phyloP scores from a whole-genome alignment of 805 yeast genomes.

The Candida chilensis region DNA sequence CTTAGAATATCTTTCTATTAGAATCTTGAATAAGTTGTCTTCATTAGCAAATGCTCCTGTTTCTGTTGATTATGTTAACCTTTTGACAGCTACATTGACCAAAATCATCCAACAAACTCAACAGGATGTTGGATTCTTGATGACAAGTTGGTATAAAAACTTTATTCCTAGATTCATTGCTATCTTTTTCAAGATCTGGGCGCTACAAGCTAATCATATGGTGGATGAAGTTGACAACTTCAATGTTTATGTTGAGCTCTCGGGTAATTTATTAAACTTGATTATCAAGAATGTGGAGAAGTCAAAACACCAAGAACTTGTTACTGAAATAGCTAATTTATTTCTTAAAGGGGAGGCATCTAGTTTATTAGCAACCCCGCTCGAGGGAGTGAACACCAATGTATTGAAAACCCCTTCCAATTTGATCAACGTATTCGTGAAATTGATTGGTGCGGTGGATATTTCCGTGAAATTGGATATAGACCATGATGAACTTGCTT shows the following conservation, averaged over 20 bases:
- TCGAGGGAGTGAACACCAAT: slow-evolving; percentile 7
- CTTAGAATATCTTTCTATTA: slow-evolving; percentile 31
- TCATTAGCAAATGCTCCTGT: slow-evolving; percentile 4
- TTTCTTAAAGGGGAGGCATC: slow-evolving; percentile 18
- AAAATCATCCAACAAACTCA: slow-evolving; percentile 7
- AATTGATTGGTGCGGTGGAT: slow-evolving; percentile 45
- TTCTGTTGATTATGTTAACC: slow-evolving; percentile 9
- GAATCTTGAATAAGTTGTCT: slow-evolving; percentile 30
- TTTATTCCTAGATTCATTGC: slow-evolving; percentile 30
- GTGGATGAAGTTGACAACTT: slow-evolving; percentile 3
- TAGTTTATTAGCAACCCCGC: slow-evolving; percentile 5
- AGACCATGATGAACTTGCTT: slow-evolving; percentile 5
- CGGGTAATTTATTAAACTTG: slow-evolving; percentile 31
- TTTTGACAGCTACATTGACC: slow-evolving; percentile 10
- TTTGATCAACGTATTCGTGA: slow-evolving; percentile 29
- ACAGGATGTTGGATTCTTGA: slow-evolving; percentile 12
- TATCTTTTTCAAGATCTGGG: neutral
- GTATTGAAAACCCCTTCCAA: slow-evolving; percentile 16
- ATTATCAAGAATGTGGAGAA: slow-evolving; percentile 27
- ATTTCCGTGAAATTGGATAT: slow-evolving; percentile 17
- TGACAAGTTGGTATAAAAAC: slow-evolving; percentile 30
- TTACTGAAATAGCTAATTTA: slow-evolving; percentile 22
- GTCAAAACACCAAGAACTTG: slow-evolving; percentile 34
- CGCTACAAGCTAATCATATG: too few relatives aligned
- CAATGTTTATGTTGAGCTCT: slow-evolving; percentile 20